Percentiles rank a stretch among this genome's conserved stretches.
Evolutionary conservation across 2,329 filamentous ascomycete genomes (phyloP).

Genomic region (Pseudocercospora cruenta): DNA sequence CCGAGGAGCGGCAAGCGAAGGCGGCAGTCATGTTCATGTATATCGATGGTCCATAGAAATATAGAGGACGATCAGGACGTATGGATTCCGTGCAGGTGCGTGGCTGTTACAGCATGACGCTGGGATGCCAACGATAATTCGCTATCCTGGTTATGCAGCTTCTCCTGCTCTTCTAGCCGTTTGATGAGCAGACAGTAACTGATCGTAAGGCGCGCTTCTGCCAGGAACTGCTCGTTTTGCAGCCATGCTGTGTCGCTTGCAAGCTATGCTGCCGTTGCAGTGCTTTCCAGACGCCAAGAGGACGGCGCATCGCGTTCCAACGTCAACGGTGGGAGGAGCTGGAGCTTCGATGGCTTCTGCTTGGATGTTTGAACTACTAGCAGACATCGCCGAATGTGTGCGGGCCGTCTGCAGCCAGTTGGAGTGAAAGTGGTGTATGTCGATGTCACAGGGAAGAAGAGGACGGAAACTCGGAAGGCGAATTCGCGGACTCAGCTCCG

Average conservation of each 20-base stretch:
- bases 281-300: not conserved
- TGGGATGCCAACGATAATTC: too few species aligned
- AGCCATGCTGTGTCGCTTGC: conserved; percentile 9
- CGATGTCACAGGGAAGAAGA: too few species aligned
- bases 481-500: too few species aligned
- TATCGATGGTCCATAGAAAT: not conserved
- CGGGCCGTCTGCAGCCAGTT: not conserved
- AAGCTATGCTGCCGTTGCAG: not conserved
- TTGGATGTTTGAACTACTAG: not conserved
- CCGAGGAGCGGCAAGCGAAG: not conserved
- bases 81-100: not conserved
- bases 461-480: too few species aligned
- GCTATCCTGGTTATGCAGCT: not conserved
- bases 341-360: not conserved
- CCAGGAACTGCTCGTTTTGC: conserved; percentile 4
- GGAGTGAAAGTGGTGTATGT: not conserved
- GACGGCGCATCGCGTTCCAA: not conserved
- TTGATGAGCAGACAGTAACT: not conserved
- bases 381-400: not conserved
- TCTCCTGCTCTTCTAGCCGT: not conserved
- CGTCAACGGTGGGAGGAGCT: not conserved
- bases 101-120: too few species aligned
- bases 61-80: not conserved
- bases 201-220: conserved; percentile 6
- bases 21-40: not conserved